Evolutionary conservation across 2,329 filamentous ascomycete genomes (phyloP).

Genomic region (Aspergillus tamarii): DNA sequence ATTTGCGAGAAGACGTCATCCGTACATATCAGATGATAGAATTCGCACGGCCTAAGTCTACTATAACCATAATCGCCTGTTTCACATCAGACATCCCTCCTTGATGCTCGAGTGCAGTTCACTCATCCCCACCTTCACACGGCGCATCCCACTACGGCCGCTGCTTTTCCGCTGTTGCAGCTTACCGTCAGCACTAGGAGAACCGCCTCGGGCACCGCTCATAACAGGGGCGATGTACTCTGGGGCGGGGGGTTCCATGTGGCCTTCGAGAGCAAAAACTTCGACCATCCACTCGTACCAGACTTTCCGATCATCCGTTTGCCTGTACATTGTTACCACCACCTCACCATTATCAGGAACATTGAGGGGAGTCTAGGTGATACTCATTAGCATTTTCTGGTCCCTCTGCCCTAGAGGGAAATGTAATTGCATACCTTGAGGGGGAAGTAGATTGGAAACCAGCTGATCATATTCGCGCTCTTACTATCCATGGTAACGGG

Average conservation of each 20-base stretch:
- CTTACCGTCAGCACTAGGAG: conserved; percentile 27
- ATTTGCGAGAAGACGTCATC: background rate
- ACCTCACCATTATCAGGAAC: conserved; percentile 83
- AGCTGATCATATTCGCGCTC: conserved; percentile 97
- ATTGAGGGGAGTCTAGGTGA: conserved; percentile 74
- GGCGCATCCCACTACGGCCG: conserved; percentile 23
- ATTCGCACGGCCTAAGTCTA: background rate
- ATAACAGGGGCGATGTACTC: conserved; percentile 30
- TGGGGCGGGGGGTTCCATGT: conserved; percentile 15
- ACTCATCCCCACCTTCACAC: conserved; percentile 47
- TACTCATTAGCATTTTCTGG: background rate
- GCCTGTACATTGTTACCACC: conserved; percentile 91
- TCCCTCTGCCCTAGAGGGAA: background rate
- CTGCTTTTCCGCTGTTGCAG: conserved; percentile 18
- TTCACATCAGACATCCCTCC: conserved; percentile 53
- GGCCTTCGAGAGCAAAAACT: conserved; percentile 61
- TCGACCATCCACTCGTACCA: conserved; percentile 99
- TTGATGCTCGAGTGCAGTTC: conserved; percentile 54
- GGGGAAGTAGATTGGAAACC: conserved; percentile 99
- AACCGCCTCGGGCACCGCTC: conserved; percentile 34
- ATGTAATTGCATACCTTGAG: conserved; percentile 68
- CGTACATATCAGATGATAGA: background rate
- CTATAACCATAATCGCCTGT: background rate
- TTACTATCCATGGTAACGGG: conserved; percentile 89
- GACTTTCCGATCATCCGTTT: conserved; percentile 91